Evolutionary conservation across 306 rosid genomes (phyloP), one percentile per base, ranked within the genome.

Genomic region (Macrotyloma uniflorum): DNA sequence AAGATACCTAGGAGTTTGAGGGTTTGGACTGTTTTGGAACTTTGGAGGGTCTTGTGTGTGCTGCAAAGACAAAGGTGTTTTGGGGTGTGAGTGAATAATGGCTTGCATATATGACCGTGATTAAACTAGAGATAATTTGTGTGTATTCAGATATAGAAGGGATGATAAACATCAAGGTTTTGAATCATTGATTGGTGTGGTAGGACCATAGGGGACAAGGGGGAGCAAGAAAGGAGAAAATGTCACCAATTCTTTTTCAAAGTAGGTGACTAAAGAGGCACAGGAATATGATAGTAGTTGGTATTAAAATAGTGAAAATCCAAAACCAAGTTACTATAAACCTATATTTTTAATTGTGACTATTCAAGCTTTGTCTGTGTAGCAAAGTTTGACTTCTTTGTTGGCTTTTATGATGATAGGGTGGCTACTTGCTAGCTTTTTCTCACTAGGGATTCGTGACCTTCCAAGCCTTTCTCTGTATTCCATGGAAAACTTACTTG

Each of bases 251-350:
- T 83, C 42, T 45, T 83, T 78, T 76, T 67, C 81, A 72, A 83
- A 86, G 87, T 80, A 61, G 81, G 83, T 80, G 85, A 76, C 70
- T 66, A 83, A 38, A 30, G 84, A 19, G 5, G 61, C 72, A 63
- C 50, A 67, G 43, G 80, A 70, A 57, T 70, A 23, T 75, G 77
- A 75, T 75, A 58, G 61, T 70, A 50, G 61, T 65, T 46, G 49
- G 20, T 71, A 70, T 79, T 20, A 59, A 51, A 36, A 62, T 75
- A 18, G 73, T 66, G 75, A 66, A 65, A 79, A 58, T 79, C 61
- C 38, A 3, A 64, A 65, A 28, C 58, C 65, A 36, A 63, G 75
- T 42, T 55, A 15, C 8, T 38, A 4, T n/a, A 5, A 5, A 4
- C 64, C n/a, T 45, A 20, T 67, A 30, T 26, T 57, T 58, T 58